Evolutionary conservation across 352 stramenopile species (phyloP).

Genomic region (Globisporangium rhizosaccharum): DNA sequence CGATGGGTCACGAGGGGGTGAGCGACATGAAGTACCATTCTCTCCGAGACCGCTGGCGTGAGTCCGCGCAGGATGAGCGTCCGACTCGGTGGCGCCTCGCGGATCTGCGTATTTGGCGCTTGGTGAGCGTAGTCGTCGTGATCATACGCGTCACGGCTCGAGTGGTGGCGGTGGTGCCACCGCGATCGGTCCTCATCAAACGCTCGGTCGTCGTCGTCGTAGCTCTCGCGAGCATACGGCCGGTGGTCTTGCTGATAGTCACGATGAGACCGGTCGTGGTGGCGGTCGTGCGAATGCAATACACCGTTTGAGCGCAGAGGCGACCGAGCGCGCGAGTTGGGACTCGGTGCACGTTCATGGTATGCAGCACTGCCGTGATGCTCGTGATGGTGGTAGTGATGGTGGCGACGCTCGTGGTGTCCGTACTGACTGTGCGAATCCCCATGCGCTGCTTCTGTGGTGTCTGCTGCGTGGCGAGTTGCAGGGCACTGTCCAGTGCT

Average conservation of each 20-base stretch:
- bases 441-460: too few relatives aligned
- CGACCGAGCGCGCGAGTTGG: background rate
- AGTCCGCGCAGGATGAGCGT: slow-evolving; percentile 64
- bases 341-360: background rate
- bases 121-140: background rate
- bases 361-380: background rate
- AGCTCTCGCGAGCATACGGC: background rate
- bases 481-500: too few relatives aligned
- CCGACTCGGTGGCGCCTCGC: slow-evolving; percentile 33
- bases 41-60: slow-evolving; percentile 39
- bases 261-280: background rate
- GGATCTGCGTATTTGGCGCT: slow-evolving; percentile 1
- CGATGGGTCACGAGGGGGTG: background rate
- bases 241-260: background rate
- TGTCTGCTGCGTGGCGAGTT: too few relatives aligned
- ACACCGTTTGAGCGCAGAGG: background rate
- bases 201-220: background rate
- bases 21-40: slow-evolving; percentile 78
- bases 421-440: background rate
- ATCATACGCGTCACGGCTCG: background rate
- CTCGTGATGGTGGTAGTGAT: background rate
- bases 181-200: background rate
- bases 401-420: background rate
- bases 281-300: too few relatives aligned
- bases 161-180: background rate